These are phyloP conservation scores for Boletus rufocinnamomeus DNA, from an alignment of 768 basidiomycete genomes.

Conservation along the genomic window DNA sequence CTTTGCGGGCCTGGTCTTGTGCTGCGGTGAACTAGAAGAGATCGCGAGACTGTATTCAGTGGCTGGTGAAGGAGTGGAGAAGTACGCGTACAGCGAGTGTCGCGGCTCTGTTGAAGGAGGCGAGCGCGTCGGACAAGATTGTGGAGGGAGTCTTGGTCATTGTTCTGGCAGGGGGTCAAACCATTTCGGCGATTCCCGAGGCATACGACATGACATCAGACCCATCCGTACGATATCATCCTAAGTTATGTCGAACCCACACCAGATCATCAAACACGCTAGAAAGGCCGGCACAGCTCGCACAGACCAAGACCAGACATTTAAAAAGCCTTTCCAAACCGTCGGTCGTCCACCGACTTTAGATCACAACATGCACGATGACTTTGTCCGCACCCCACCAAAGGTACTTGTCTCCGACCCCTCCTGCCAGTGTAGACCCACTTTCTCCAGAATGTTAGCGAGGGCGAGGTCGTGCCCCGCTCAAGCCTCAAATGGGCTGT, in stretches of 20 bases:
- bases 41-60: conserved; percentile 4
- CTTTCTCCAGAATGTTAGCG: too few relatives aligned
- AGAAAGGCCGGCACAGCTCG: neutral
- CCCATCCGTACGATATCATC: too few relatives aligned
- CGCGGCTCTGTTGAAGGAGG: conserved; percentile 42
- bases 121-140: conserved; percentile 44
- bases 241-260: too few relatives aligned
- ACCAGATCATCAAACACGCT: neutral
- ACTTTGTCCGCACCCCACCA: too few relatives aligned
- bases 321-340: conserved; percentile 34
- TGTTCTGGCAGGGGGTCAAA: conserved; percentile 15
- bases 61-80: neutral
- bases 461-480: neutral
- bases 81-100: conserved; percentile 40
- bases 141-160: conserved; percentile 39
- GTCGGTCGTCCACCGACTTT: neutral
- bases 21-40: conserved; percentile 50
- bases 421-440: too few relatives aligned
- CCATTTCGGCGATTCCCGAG: conserved; percentile 28
- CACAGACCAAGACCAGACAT: conserved; percentile 7
- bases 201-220: conserved; percentile 8
- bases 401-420: too few relatives aligned
- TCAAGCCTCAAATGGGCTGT: neutral
- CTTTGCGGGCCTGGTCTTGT: conserved; percentile 56
- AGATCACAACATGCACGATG: neutral